Conservation (phyloP, 495 filamentous ascomycete genomes). For the Aspergillus conjunctus region DNA sequence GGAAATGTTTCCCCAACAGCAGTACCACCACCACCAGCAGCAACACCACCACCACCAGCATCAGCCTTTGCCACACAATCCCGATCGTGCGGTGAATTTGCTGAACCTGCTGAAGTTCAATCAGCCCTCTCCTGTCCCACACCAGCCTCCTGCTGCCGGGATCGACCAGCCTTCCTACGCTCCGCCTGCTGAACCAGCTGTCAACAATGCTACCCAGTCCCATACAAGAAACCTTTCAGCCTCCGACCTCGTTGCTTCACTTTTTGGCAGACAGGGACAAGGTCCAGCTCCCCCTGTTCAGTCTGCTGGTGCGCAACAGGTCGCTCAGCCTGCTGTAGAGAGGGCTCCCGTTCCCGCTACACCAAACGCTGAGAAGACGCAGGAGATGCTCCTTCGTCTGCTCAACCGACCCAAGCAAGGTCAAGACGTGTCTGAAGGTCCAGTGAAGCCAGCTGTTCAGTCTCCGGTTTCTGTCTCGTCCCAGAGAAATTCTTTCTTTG, state of each 20-base stretch:
- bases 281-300: conserved; percentile 27
- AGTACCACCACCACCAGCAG: conserved; percentile 28
- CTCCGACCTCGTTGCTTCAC: conserved; percentile 64
- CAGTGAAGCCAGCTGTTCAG: conserved; percentile 16
- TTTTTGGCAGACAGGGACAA: conserved; percentile 48
- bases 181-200: conserved; percentile 37
- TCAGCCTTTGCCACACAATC: conserved; percentile 42
- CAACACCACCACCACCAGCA: conserved; percentile 28
- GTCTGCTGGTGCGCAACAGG: conserved; percentile 22
- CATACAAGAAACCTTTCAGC: conserved; percentile 60
- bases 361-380: conserved; percentile 52
- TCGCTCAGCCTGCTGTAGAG: conserved; percentile 33
- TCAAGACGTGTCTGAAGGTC: conserved; percentile 23
- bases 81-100: conserved; percentile 68
- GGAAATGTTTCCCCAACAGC: conserved; percentile 35
- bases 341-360: conserved; percentile 27
- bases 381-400: conserved; percentile 67
- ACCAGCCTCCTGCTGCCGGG: conserved; percentile 32
- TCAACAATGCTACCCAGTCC: conserved; percentile 38
- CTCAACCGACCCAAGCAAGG: conserved; percentile 60
- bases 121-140: conserved; percentile 43
- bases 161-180: conserved; percentile 43
- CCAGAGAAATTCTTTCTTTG: conserved; percentile 19
- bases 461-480: conserved; percentile 22
- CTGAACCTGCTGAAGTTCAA: conserved; percentile 88